Conservation (phyloP, 345 rosid species). For the Aegle marmelos region DNA sequence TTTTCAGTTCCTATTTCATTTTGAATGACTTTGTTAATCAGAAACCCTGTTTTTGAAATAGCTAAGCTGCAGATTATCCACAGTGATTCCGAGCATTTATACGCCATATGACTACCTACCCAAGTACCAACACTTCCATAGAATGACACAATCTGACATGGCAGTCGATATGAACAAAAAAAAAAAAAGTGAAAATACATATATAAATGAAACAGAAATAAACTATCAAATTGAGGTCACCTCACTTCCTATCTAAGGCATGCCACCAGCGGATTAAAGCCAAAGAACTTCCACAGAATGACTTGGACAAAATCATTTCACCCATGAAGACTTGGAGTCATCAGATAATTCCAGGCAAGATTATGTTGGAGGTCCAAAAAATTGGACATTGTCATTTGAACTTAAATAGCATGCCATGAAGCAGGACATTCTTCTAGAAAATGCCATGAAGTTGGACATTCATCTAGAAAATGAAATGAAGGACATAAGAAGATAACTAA, state of each 20-base stretch:
- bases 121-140: background rate
- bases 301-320: background rate
- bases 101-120: too few species aligned
- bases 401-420: background rate
- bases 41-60: too few species aligned
- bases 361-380: background rate
- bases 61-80: too few species aligned
- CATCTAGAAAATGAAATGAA: background rate
- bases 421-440: background rate
- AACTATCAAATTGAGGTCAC: background rate
- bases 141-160: background rate
- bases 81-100: background rate
- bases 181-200: background rate
- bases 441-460: background rate
- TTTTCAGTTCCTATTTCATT: conserved; percentile 7
- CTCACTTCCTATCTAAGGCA: background rate
- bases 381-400: background rate
- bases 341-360: background rate
- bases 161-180: background rate
- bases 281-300: background rate
- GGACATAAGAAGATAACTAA: background rate
- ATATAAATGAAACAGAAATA: background rate
- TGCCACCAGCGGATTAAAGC: background rate
- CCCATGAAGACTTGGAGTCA: background rate
- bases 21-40: too few species aligned